Conservation (phyloP, 1,139 yeast genomes). For the Sugiyamaella castrensis region DNA sequence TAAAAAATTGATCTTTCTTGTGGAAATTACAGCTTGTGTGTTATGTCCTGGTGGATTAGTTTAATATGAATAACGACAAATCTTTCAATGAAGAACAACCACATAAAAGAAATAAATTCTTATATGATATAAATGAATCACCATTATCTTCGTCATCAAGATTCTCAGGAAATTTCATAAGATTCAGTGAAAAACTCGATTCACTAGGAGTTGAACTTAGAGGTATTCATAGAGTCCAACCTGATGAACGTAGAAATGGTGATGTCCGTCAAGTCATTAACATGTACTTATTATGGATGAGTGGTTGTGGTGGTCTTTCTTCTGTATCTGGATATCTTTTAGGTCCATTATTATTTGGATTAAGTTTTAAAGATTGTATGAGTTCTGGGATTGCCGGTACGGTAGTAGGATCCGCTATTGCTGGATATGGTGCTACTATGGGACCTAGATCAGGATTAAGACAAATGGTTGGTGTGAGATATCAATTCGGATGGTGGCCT, state of each 20-base stretch:
- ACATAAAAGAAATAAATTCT: no score
- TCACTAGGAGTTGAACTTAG: conserved; percentile 66
- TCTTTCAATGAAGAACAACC: no score
- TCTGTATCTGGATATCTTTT: conserved; percentile 78
- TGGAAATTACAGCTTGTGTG: no score
- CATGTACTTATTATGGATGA: conserved; percentile 74
- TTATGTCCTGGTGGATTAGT: no score
- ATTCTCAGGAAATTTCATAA: conserved; percentile 28
- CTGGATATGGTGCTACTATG: conserved; percentile 79
- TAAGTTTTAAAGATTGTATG: conserved; percentile 62
- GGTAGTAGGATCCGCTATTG: conserved; percentile 64
- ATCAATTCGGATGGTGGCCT: conserved; percentile 78
- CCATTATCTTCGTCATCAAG: not conserved
- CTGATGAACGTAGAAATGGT: conserved; percentile 58
- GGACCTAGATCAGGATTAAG: conserved; percentile 87
- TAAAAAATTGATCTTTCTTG: no score
- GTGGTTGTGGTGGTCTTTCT: conserved; percentile 81
- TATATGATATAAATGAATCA: no score
- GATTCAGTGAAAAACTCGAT: conserved; percentile 41
- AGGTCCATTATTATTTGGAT: conserved; percentile 66
- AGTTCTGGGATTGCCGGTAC: conserved; percentile 61
- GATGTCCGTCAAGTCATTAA: conserved; percentile 50
- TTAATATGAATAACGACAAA: no score
- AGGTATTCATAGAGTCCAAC: conserved; percentile 75
- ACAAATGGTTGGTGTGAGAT: conserved; percentile 81